phyloP scores from a whole-genome alignment of 1,139 yeast genomes.

The Eremothecium gossypii region DNA sequence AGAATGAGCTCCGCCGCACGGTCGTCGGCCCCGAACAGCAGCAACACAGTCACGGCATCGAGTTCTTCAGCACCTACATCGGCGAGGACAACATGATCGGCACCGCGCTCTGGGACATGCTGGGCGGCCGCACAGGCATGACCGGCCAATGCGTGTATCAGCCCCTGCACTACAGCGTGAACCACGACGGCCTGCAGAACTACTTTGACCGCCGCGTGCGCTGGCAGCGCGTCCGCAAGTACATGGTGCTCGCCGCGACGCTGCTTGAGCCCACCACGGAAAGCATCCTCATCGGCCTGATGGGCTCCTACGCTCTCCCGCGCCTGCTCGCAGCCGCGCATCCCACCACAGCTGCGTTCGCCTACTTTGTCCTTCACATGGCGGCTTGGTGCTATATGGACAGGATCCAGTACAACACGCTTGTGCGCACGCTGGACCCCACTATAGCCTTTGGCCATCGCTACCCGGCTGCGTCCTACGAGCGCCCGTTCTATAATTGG shows the following conservation, averaged over 20 bases:
- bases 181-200: constrained; percentile 36
- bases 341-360: constrained; percentile 14
- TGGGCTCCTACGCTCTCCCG: constrained; percentile 55
- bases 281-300: constrained; percentile 54
- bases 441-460: not conserved
- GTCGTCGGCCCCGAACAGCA: constrained; percentile 4
- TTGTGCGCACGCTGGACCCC: constrained; percentile 22
- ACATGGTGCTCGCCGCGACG: constrained; percentile 83
- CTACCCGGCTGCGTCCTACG: not conserved
- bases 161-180: constrained; percentile 48
- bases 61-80: constrained; percentile 68
- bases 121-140: constrained; percentile 66
- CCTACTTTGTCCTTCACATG: constrained; percentile 46
- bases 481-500: constrained; percentile 32
- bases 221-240: constrained; percentile 84
- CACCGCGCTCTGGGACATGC: constrained; percentile 64
- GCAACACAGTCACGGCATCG: constrained; percentile 39
- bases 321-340: constrained; percentile 34
- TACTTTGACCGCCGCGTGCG: constrained; percentile 63
- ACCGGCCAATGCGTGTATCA: constrained; percentile 75
- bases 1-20: constrained; percentile 1
- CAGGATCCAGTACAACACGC: constrained; percentile 45
- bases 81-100: constrained; percentile 95
- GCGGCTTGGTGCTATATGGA: constrained; percentile 56
- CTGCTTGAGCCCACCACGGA: constrained; percentile 83